Percentiles rank a stretch among this genome's conserved stretches.
Evolutionary conservation across 2,329 filamentous ascomycete species (phyloP).

Genomic region (Cordyceps javanica): DNA sequence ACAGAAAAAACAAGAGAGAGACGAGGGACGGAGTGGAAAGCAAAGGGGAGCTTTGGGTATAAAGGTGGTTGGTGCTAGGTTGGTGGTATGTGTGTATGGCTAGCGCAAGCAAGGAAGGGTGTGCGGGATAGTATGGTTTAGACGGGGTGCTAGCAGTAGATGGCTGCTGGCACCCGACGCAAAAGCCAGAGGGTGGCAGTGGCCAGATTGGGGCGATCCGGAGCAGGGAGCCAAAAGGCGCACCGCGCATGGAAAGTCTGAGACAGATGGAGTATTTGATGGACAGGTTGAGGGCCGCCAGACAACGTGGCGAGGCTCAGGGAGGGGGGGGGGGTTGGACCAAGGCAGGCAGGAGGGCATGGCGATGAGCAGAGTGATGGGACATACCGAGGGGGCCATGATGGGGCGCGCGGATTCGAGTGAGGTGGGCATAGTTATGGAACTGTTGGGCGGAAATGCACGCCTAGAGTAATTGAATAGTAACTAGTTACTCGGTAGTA

Average conservation of each 20-base stretch:
- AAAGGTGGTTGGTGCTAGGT: not conserved
- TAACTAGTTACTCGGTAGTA: no score
- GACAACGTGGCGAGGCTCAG: not conserved
- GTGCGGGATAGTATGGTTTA: no score
- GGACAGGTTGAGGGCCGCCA: not conserved
- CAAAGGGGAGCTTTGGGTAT: not conserved
- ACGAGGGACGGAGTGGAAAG: no score
- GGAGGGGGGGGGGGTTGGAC: slow-evolving; percentile 8
- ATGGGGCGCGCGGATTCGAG: slow-evolving; percentile 55
- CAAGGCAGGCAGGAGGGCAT: not conserved
- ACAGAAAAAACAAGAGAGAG: not conserved
- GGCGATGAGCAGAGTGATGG: slow-evolving; percentile 3
- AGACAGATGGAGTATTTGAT: not conserved
- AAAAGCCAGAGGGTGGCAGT: no score
- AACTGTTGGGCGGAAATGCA: not conserved
- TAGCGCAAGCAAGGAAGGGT: no score
- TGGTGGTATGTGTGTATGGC: no score
- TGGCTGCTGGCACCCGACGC: no score
- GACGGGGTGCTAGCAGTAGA: no score
- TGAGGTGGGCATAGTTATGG: slow-evolving; percentile 46
- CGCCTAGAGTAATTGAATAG: not conserved
- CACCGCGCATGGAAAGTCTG: slow-evolving; percentile 5
- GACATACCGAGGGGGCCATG: slow-evolving; percentile 55
- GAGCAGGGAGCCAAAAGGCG: no score
- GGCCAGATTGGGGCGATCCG: not conserved